A percentile compares a stretch with the other conserved stretches of the same genome.
Conservation (phyloP, 345 rosid genomes). For the Durio zibethinus region DNA sequence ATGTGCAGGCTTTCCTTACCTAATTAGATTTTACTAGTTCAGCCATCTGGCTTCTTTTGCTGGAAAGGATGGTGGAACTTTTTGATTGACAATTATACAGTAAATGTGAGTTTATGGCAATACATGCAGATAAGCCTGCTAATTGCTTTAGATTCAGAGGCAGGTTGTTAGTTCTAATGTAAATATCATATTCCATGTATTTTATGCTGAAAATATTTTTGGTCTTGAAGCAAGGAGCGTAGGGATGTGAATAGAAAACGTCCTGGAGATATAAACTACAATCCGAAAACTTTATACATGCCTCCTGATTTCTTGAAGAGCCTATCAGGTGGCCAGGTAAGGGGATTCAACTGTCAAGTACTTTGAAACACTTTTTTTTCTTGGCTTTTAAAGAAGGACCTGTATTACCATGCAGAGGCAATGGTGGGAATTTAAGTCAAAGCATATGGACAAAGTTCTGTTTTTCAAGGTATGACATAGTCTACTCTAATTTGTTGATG, state of each 20-base stretch:
- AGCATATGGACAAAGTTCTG: slow-evolving; percentile 96
- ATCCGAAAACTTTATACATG: slow-evolving; percentile 79
- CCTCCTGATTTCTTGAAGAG: slow-evolving; percentile 79
- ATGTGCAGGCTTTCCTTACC: neutral
- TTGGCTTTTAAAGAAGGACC: slow-evolving; percentile 14
- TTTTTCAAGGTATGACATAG: slow-evolving; percentile 75
- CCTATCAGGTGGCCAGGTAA: slow-evolving; percentile 87
- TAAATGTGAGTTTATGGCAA: neutral
- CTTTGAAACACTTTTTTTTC: slow-evolving; percentile 14
- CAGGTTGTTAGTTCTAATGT: slow-evolving; percentile 6
- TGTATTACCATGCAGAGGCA: slow-evolving; percentile 56
- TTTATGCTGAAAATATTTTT: slow-evolving; percentile 17
- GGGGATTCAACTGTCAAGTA: slow-evolving; percentile 13
- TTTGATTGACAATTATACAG: neutral
- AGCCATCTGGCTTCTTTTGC: neutral
- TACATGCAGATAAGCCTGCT: neutral
- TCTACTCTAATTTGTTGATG: neutral
- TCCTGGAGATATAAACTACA: slow-evolving; percentile 74
- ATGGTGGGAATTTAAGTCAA: slow-evolving; percentile 99
- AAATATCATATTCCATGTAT: neutral
- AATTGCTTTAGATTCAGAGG: neutral
- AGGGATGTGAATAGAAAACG: slow-evolving; percentile 66
- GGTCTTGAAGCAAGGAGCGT: slow-evolving; percentile 44
- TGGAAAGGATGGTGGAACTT: neutral
- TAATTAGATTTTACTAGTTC: neutral